Percentiles rank a stretch among this genome's conserved stretches.
phyloP scores from a whole-genome alignment of 495 filamentous ascomycete species.

The Rostrohypoxylon terebratum region DNA sequence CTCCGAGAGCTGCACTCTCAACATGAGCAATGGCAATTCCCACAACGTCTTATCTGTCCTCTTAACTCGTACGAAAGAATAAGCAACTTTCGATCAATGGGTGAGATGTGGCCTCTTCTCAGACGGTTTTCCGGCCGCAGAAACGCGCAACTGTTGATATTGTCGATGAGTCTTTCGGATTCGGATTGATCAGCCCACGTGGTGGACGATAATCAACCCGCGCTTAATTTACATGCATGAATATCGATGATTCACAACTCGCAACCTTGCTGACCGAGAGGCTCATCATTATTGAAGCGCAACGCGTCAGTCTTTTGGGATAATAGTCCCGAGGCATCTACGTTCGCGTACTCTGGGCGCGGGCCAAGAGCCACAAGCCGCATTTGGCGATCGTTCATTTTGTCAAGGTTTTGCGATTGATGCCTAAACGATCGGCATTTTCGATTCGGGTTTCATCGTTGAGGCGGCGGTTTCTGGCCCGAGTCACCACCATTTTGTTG shows the following conservation, averaged over 20 bases:
- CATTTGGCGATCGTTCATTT: neutral
- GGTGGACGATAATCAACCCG: neutral
- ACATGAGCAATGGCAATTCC: neutral
- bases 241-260: slow-evolving; percentile 6
- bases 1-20: neutral
- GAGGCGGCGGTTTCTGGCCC: neutral
- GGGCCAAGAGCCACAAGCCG: slow-evolving; percentile 5
- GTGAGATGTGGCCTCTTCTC: slow-evolving; percentile 15
- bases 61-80: slow-evolving; percentile 3
- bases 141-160: neutral
- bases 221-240: neutral
- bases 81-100: slow-evolving; percentile 12
- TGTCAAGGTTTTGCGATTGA: neutral
- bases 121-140: neutral
- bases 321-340: neutral
- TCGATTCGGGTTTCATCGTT: neutral
- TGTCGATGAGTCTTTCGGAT: slow-evolving; percentile 6
- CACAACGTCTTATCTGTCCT: slow-evolving; percentile 6
- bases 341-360: neutral
- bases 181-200: slow-evolving; percentile 2
- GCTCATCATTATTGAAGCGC: slow-evolving; percentile 10
- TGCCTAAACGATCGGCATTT: neutral
- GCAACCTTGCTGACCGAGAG: neutral
- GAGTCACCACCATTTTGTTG: neutral
- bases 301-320: slow-evolving; percentile 6